Base-by-base conservation (phyloP, 2,329 filamentous ascomycete species). In the Pyricularia pennisetigena region DNA sequence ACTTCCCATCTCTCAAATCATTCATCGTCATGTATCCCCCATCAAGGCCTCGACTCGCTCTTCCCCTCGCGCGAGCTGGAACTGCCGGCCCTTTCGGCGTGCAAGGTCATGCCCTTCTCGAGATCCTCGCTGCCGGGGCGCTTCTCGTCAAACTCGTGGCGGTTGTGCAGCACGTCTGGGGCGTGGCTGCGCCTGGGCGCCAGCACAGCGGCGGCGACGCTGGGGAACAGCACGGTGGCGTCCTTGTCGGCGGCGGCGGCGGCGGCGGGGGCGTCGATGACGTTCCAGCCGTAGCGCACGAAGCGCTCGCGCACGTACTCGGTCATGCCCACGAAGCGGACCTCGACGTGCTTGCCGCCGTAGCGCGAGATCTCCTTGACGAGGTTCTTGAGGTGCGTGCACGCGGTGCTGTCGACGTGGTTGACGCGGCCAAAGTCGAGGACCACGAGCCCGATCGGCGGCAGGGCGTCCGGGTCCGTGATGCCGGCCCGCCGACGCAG, bases 331-430 rank as follows among this genome's bases (percentile, higher is more conserved):
- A 82, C 80, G 62, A 87, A 82, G 0, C 84, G 74, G 2, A 86
- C 71, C 67, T 83, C 79, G 0, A 82, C 76, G 0, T 75, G 73
- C 2, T 78, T 74, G 0, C 85, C 84, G 0, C 80, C 81, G 68
- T 84, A 87, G 28, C 79, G 79, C 23, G 79, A 76, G 3, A 86
- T 71, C 71, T 85, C 83, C 16, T 76, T 76, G 23, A 82, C 77
- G 24, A 87, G 74, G 49, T 82, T 82, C 57, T 78, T 78, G 7
- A 87, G 73, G 9, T 84, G 81, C 0, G 79, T 77, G 3, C 85
- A 77, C 0, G 82, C 85, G 0, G 85, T 87, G 0, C 81, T 80
- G 68, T 87, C 85, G 9, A 85, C 78, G 69, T 85, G 82, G 20
- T 82, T 82, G 23, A 85, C 82, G 68, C 80, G 79, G 1, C 75